A percentile compares a stretch with the other conserved stretches of the same genome.
Conservation (phyloP, 1,139 yeast species). For the Chernovozyma sophiae-reginae region DNA sequence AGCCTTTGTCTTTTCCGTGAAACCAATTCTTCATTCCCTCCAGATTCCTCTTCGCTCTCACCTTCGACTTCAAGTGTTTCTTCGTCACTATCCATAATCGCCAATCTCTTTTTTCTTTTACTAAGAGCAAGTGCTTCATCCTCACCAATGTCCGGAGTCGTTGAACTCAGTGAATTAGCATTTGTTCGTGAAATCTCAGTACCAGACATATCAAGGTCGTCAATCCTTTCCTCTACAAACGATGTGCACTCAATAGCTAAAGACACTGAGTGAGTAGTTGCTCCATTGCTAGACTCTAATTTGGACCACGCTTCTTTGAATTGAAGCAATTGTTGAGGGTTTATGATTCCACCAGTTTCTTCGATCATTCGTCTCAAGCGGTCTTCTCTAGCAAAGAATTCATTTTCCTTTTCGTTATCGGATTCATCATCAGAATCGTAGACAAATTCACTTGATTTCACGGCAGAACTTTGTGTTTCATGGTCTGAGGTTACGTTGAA, state of each 20-base stretch:
- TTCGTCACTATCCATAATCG: slow-evolving; percentile 3
- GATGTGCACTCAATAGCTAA: slow-evolving; percentile 18
- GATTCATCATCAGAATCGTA: slow-evolving; percentile 65
- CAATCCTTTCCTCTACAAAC: slow-evolving; percentile 2
- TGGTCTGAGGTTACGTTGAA: slow-evolving; percentile 19
- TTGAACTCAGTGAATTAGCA: not conserved
- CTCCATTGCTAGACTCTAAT: slow-evolving; percentile 17
- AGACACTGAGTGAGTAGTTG: slow-evolving; percentile 17
- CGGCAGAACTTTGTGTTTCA: slow-evolving; percentile 12
- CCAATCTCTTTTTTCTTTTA: not conserved
- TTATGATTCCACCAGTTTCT: slow-evolving; percentile 40
- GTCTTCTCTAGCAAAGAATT: slow-evolving; percentile 58
- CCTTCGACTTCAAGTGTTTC: slow-evolving; percentile 1
- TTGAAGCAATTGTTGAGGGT: slow-evolving; percentile 31
- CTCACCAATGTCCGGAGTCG: not conserved
- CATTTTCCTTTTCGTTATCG: slow-evolving; percentile 52
- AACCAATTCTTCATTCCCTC: too few species aligned
- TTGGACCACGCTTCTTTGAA: slow-evolving; percentile 38
- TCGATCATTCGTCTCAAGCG: slow-evolving; percentile 41
- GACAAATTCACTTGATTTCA: slow-evolving; percentile 51
- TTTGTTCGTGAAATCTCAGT: not conserved
- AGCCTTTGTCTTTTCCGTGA: slow-evolving; percentile 13
- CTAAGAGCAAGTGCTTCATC: not conserved
- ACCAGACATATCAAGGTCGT: not conserved
- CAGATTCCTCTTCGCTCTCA: slow-evolving; percentile 7